Conservation (phyloP, 108 stramenopile species). For the Licmophora abbreviata region DNA sequence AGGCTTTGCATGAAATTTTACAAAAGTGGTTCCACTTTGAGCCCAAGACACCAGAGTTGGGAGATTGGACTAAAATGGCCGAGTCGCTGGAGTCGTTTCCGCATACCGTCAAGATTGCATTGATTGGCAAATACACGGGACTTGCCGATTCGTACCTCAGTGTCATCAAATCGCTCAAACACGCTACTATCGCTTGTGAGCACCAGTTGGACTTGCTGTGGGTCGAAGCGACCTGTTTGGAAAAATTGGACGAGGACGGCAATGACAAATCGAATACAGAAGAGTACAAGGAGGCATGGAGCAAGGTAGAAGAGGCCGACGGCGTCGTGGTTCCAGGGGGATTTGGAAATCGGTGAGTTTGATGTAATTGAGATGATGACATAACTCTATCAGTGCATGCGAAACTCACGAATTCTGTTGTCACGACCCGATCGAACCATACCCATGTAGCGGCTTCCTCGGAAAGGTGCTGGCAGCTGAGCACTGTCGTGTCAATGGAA, state of each 20-base stretch:
- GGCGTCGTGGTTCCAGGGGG: slow-evolving; percentile 95
- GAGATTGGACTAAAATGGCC: slow-evolving; percentile 88
- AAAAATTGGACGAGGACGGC: slow-evolving; percentile 29
- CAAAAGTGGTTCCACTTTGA: slow-evolving; percentile 20
- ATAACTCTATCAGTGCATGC: too few species aligned
- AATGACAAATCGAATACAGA: slow-evolving; percentile 8
- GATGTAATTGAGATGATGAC: too few species aligned
- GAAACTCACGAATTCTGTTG: too few species aligned
- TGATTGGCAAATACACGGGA: slow-evolving; percentile 97
- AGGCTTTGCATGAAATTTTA: slow-evolving; percentile 44
- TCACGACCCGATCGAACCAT: slow-evolving; percentile 78
- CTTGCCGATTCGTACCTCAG: slow-evolving; percentile 92
- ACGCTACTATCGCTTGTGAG: slow-evolving; percentile 87
- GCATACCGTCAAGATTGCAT: slow-evolving; percentile 80
- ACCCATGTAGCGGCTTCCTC: slow-evolving; percentile 58
- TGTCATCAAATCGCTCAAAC: slow-evolving; percentile 95
- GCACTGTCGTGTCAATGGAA: slow-evolving; percentile 60
- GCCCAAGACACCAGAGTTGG: slow-evolving; percentile 64
- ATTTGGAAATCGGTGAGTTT: slow-evolving; percentile 89
- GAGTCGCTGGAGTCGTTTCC: slow-evolving; percentile 61
- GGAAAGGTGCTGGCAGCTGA: slow-evolving; percentile 91
- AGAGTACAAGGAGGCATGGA: slow-evolving; percentile 67
- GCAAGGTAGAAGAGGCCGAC: slow-evolving; percentile 55
- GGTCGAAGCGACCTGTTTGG: slow-evolving; percentile 93
- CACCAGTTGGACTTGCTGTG: slow-evolving; percentile 84